These are phyloP conservation scores for Carex myosuroides DNA, from an alignment of 176 grass and related monocot species.

Conservation along the genomic window DNA sequence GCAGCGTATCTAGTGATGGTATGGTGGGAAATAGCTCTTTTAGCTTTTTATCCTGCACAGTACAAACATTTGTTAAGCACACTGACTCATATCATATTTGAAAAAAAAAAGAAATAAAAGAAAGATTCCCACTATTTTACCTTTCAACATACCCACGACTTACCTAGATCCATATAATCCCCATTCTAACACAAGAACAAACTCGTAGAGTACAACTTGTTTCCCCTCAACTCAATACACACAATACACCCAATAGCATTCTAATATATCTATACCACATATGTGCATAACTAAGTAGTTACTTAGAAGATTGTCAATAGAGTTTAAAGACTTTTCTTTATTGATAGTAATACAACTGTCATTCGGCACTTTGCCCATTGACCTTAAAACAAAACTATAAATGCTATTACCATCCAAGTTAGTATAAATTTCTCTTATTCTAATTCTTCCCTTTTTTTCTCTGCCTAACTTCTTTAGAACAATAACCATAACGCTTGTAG, in stretches of 20 bases:
- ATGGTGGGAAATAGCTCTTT: conserved; percentile 72
- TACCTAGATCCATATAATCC: neutral
- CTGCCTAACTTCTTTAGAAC: neutral
- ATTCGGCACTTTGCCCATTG: too few relatives aligned
- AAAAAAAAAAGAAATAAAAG: neutral
- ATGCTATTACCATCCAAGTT: neutral
- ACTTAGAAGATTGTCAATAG: too few relatives aligned
- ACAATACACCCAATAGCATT: neutral
- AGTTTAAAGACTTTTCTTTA: too few relatives aligned
- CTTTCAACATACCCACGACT: neutral
- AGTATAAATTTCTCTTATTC: neutral
- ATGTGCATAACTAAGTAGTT: too few relatives aligned
- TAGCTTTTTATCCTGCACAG: conserved; percentile 88
- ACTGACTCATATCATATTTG: neutral
- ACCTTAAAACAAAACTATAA: neutral
- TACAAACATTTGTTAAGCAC: neutral
- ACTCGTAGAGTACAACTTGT: neutral
- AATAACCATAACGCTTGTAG: neutral
- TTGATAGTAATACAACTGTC: too few relatives aligned
- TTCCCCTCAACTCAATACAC: neutral
- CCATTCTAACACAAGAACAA: neutral
- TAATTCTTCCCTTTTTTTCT: neutral
- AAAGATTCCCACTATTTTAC: neutral
- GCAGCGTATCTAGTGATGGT: conserved; percentile 68
- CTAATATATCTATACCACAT: neutral